Base-by-base conservation (phyloP, 2,329 filamentous ascomycete genomes). In the Phialophora verrucosa region DNA sequence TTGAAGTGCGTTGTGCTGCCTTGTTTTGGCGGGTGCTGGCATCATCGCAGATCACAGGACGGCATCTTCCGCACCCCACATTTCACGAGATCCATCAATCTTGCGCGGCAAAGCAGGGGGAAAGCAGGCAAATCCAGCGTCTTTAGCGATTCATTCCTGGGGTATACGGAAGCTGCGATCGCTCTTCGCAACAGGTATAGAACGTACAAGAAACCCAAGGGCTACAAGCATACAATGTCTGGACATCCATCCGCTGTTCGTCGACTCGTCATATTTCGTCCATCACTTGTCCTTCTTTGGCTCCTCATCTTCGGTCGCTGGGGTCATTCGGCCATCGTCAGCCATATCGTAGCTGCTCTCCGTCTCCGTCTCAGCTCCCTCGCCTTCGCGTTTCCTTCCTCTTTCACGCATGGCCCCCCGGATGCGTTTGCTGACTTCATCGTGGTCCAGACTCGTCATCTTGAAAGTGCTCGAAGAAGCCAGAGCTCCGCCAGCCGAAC, bases 341-440 rank as follows among this genome's bases (percentile, higher is more conserved):
- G 70, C 71, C 68, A 72, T 71, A 44, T 73, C 72, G 68, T 70
- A 73, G 53, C 72, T 73, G 58, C 56, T 71, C 60, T 69, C 74
- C 14, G 70, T 73, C 8, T 61, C 67, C 2, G 66, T 70, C 47
- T 71, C 70, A 3, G 54, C 63, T 4, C 65, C 70, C 49, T 73
- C 70, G 54, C 70, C 72, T 51, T 71, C 70, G 11, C 78, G 79
- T 57, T 84, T 82, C 75, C 89, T 85, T 2, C 90, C 89, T n/a
- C 91, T 81, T 77, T 93, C 89, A 72, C 85, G 83, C 91, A 98
- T 96, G 4, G 92, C 92, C 71, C 89, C 90, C 62, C 91, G 85
- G 72, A 98, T 93, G 81, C 91, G 92, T 78, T 87, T 87, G 75
- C 87, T 93, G 1, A 96, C 92, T 78, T 96, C 90, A 63, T 94